Evolutionary conservation across 495 filamentous ascomycete species (phyloP), one percentile per base, ranked within the genome.

Genomic region (Parachaetomium inaequale): DNA sequence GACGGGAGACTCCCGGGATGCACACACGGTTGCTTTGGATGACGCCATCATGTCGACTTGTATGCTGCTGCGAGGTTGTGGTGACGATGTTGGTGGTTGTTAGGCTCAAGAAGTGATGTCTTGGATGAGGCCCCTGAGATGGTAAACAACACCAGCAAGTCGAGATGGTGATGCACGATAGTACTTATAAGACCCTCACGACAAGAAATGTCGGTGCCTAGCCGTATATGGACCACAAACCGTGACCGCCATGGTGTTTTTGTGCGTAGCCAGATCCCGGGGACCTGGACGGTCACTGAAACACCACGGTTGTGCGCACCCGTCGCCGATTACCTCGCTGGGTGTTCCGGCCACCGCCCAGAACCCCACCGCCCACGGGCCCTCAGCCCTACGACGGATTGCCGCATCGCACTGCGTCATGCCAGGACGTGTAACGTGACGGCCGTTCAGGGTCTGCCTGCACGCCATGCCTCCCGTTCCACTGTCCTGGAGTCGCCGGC

Each of bases 401-500:
- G 3, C 45, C 32, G 32, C 57, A 50, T 23, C 21, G 15, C 21
- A 6, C 49, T 11, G 36, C 57, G 21, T 28, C 31, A 51, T 49
- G 57, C 51, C 57, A 50, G 57, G 51, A 32, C 36, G 61, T n/a
- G n/a, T 50, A 58, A 58, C 61, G 53, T 63, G 53, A 15, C 45
- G 38, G 34, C 31, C 23, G 21, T 31, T n/a, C 38, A 25, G 51
- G 31, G 31, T 28, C 43, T n/a, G 3, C 38, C 28, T 62, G 52
- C 45, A 51, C 23, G 14, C 7, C 12, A 50, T 50, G 32, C 42
- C 3, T 4, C 45, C 50, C 61, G 53, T 50, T 42, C 45, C 61
- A 49, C 47, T 31, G 53, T 17, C 45, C 61, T 63, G 61, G 61
- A 57, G 32, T 45, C 47, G 54, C 32, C 45, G 53, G 46, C 61